Percentiles rank a stretch among this genome's conserved stretches.
These are phyloP conservation scores for Trichoderma lentiforme DNA, from an alignment of 2,329 filamentous ascomycete species.

Conservation along the genomic window DNA sequence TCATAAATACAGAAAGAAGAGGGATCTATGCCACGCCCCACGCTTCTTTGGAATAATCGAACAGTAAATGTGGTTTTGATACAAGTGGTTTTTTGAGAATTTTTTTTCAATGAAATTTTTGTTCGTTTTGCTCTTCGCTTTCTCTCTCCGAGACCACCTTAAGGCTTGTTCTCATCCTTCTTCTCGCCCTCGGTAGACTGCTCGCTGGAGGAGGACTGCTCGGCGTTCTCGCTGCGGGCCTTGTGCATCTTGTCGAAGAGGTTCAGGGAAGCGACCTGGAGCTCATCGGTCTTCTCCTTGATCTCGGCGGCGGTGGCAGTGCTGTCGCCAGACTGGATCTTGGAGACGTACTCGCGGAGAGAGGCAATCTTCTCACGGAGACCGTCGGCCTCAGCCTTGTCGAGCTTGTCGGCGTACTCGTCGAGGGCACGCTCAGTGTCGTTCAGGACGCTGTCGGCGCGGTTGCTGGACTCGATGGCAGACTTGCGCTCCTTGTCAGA, in stretches of 20 bases:
- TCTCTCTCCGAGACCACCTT: constrained; percentile 33
- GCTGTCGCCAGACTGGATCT: constrained; percentile 91
- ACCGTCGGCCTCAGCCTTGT: constrained; percentile 90
- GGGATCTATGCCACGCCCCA: constrained; percentile 35
- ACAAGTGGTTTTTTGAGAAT: background rate
- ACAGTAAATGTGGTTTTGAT: constrained; percentile 22
- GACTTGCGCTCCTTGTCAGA: constrained; percentile 94
- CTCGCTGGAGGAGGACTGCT: constrained; percentile 29
- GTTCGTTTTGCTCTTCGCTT: constrained; percentile 15
- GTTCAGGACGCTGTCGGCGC: constrained; percentile 91
- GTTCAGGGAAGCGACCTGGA: constrained; percentile 91
- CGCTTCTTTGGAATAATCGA: constrained; percentile 33
- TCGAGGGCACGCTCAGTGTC: constrained; percentile 98
- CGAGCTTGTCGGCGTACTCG: constrained; percentile 92
- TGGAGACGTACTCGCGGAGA: constrained; percentile 85
- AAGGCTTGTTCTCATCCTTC: constrained; percentile 71
- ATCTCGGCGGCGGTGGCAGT: constrained; percentile 83
- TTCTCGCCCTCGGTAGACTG: constrained; percentile 65
- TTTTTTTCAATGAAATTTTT: constrained; percentile 13
- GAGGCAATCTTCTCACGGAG: constrained; percentile 90
- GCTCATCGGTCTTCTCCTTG: constrained; percentile 98
- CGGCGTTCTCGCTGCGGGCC: constrained; percentile 66
- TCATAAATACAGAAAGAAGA: constrained; percentile 40
- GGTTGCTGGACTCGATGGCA: constrained; percentile 94
- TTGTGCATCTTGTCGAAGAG: constrained; percentile 99